Conservation (phyloP, 164 flowering plant species). For the Protea cynaroides region DNA sequence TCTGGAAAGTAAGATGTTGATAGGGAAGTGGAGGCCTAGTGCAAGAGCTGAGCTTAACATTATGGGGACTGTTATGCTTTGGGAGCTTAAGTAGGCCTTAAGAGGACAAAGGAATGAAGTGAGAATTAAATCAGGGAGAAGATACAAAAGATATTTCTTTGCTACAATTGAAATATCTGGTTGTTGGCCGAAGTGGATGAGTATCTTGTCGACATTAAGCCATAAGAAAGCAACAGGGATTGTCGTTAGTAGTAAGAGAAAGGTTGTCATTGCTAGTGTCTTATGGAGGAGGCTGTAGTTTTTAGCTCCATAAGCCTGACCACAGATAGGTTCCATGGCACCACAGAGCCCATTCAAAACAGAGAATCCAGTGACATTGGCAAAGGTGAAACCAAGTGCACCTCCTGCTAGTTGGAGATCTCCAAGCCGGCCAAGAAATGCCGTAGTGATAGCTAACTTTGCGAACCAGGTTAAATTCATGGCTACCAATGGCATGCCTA, state of each 20-base stretch:
- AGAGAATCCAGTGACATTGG: constrained; percentile 84
- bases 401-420: constrained; percentile 78
- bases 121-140: too few relatives aligned
- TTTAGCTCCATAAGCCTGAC: constrained; percentile 84
- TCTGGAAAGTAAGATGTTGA: too few relatives aligned
- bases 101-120: too few relatives aligned
- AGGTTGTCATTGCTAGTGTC: constrained; percentile 64
- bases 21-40: too few relatives aligned
- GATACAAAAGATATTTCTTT: constrained; percentile 34
- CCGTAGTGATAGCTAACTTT: constrained; percentile 66
- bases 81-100: constrained; percentile 56
- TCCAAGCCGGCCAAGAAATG: constrained; percentile 75
- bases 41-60: constrained; percentile 46
- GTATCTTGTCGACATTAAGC: constrained; percentile 68
- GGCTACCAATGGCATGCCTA: constrained; percentile 50
- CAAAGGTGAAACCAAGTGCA: constrained; percentile 76
- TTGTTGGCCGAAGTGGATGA: constrained; percentile 64
- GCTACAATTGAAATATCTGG: constrained; percentile 53
- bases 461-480: constrained; percentile 77
- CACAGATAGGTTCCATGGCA: constrained; percentile 97
- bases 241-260: constrained; percentile 42
- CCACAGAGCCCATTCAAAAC: constrained; percentile 70
- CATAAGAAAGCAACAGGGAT: constrained; percentile 66
- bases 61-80: constrained; percentile 55
- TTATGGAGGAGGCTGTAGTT: constrained; percentile 78